phyloP scores from a whole-genome alignment of 139 green algal genomes.

The Zygnema cylindricum region DNA sequence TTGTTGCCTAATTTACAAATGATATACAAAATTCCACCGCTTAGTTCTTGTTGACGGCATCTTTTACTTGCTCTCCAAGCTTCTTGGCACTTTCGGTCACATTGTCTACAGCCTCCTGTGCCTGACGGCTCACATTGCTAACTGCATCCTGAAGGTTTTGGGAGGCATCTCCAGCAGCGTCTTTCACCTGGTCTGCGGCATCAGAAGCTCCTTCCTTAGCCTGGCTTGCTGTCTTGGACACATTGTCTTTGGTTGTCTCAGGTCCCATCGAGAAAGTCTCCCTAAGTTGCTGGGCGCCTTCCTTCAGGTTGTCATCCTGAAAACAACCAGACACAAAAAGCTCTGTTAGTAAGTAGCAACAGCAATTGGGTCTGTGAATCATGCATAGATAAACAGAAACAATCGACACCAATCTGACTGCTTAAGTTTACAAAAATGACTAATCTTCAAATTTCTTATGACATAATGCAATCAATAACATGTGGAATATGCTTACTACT shows the following conservation, averaged over 20 bases:
- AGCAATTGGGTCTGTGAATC: not conserved
- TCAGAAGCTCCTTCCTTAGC: not conserved
- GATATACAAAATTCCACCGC: too few relatives aligned
- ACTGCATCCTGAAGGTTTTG: not conserved
- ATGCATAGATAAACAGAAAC: not conserved
- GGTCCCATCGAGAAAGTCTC: not conserved
- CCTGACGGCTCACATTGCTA: not conserved
- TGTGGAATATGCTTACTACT: too few relatives aligned
- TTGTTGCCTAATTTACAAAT: too few relatives aligned
- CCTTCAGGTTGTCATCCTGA: not conserved
- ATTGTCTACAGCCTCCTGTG: slow-evolving; percentile 7
- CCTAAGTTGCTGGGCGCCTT: not conserved
- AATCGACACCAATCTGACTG: not conserved
- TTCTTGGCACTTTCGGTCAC: slow-evolving; percentile 10
- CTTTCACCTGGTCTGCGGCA: not conserved
- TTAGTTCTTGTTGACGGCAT: slow-evolving; percentile 3
- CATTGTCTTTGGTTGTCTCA: not conserved
- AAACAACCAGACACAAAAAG: not conserved
- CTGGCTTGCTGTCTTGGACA: not conserved
- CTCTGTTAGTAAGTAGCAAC: not conserved
- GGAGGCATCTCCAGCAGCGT: slow-evolving; percentile 2
- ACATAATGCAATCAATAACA: not conserved
- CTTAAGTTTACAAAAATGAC: not conserved
- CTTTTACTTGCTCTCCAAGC: slow-evolving; percentile 8
- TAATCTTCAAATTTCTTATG: not conserved